Base-by-base conservation (phyloP, 192 early-diverging fungal species). In the Entomortierella parvispora region DNA sequence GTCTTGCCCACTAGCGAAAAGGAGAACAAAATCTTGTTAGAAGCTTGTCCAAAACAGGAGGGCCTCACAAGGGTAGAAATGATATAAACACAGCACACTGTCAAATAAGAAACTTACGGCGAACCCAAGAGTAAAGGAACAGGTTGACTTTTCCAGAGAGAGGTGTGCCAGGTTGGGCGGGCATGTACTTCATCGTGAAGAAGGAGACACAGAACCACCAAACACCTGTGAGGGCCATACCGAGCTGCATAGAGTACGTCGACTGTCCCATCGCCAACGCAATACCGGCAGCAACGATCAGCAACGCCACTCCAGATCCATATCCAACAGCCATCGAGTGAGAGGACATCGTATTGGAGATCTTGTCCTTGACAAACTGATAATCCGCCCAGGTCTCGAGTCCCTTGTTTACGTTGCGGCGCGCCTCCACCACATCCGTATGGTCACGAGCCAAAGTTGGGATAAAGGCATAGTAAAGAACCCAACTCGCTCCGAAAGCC, bases 391-490 rank as follows among this genome's bases (percentile, higher is more conserved):
- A 68, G 40, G 58, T 58, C 18, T 81, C 69, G 0, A 61, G 15
- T 45, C 67, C 71, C 9, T 14, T 12, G 4, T 14, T 10, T 26
- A 68, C 60, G 20, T 64, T 68, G 9, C 40, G 46, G 17, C 32
- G 50, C 22, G 31, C 49, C 12, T 72, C 61, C 2, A 70, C 55
- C 31, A 84, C 80, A 11, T 65, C 14, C 26, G 83, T 75, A n/a
- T 81, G 81, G 33, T 75, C 68, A 31, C 81, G 79, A 8, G 75
- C 49, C 18, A 83, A 42, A n/a, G 74, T 76, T 8, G 85, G 86
- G 65, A 88, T 69, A 60, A 86, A 88, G 28, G 83, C 81, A 4
- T 84, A 80, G 40, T 83, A 88, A 32, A 88, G 76, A n/a, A 88
- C 86, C 68, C 62, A 74, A 37, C 65, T 69, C 25, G 81, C 79